Evolutionary conservation across 2,329 filamentous ascomycete genomes (phyloP).

Genomic region (Lomentospora prolificans): DNA sequence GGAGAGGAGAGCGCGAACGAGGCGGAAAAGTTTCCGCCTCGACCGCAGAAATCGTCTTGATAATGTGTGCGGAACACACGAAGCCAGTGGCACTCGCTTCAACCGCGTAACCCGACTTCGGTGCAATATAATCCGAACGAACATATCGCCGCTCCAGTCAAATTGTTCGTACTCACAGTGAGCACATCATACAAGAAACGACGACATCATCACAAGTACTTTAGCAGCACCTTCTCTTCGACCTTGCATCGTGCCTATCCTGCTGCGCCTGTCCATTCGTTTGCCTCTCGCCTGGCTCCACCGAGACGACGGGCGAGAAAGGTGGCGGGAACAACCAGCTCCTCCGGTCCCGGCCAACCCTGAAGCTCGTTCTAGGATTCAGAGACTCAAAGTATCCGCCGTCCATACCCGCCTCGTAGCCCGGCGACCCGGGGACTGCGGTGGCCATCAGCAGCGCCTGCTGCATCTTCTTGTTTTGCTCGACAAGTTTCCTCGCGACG

Average conservation of each 20-base stretch:
- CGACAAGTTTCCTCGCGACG: constrained; percentile 51
- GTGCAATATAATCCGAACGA: no score
- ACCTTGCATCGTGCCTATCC: constrained; percentile 13
- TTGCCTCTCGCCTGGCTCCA: constrained; percentile 30
- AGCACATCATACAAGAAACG: no score
- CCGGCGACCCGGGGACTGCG: constrained; percentile 38
- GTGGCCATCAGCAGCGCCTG: constrained; percentile 47
- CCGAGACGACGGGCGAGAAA: constrained; percentile 41
- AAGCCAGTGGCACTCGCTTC: no score
- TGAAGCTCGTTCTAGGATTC: constrained; percentile 38
- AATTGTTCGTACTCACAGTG: no score
- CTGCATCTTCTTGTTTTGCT: constrained; percentile 55
- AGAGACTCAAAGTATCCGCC: constrained; percentile 42
- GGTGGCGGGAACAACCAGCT: constrained; percentile 49
- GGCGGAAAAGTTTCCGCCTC: no score
- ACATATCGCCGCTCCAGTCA: no score
- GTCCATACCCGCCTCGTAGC: constrained; percentile 33
- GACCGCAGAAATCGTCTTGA: no score
- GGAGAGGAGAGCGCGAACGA: no score
- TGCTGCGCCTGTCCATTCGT: constrained; percentile 10
- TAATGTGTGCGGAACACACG: no score
- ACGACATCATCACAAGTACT: no score
- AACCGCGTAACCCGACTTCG: no score
- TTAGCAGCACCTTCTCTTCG: constrained; percentile 19
- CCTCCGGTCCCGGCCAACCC: constrained; percentile 45